A percentile compares a stretch with the other conserved stretches of the same genome.
phyloP scores from a whole-genome alignment of 1,284 basidiomycete genomes.

The Peniophora sp. region DNA sequence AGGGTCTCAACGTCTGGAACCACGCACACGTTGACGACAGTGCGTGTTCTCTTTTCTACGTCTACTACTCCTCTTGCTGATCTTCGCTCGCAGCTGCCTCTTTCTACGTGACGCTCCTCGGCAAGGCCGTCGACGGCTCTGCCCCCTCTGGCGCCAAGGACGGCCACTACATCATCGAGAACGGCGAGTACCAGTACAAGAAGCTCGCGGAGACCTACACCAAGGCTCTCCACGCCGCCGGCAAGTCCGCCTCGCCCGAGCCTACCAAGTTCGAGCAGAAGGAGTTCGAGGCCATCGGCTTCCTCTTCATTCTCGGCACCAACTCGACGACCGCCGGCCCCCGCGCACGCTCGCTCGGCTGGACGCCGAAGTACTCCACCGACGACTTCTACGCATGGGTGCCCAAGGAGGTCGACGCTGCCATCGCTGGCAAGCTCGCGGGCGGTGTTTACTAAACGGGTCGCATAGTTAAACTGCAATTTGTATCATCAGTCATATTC shows the following conservation, averaged over 20 bases:
- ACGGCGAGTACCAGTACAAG: slow-evolving; percentile 32
- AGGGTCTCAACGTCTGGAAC: slow-evolving; percentile 39
- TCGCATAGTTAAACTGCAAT: no score
- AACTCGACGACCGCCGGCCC: slow-evolving; percentile 45
- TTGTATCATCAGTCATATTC: no score
- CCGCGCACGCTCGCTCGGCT: slow-evolving; percentile 45
- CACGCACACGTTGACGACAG: slow-evolving; percentile 38
- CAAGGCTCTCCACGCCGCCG: slow-evolving; percentile 24
- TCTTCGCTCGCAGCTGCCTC: slow-evolving; percentile 25
- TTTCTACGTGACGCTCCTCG: slow-evolving; percentile 32
- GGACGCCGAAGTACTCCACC: slow-evolving; percentile 40
- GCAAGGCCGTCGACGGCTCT: slow-evolving; percentile 21
- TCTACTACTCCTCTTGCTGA: neutral
- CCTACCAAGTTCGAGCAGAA: slow-evolving; percentile 34
- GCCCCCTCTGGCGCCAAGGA: slow-evolving; percentile 32
- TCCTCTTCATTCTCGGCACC: slow-evolving; percentile 29
- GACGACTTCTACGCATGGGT: slow-evolving; percentile 40
- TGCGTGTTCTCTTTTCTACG: slow-evolving; percentile 10
- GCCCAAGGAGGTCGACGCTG: slow-evolving; percentile 30
- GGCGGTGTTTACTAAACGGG: no score
- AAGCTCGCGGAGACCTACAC: slow-evolving; percentile 24
- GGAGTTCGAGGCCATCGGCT: slow-evolving; percentile 20
- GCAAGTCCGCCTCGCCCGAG: slow-evolving; percentile 25
- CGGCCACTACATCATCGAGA: slow-evolving; percentile 44
- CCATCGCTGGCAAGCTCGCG: slow-evolving; percentile 8